Percentiles rank a stretch among this genome's conserved stretches.
Evolutionary conservation across 2,329 filamentous ascomycete species (phyloP).

Genomic region (Penicillium sp.): DNA sequence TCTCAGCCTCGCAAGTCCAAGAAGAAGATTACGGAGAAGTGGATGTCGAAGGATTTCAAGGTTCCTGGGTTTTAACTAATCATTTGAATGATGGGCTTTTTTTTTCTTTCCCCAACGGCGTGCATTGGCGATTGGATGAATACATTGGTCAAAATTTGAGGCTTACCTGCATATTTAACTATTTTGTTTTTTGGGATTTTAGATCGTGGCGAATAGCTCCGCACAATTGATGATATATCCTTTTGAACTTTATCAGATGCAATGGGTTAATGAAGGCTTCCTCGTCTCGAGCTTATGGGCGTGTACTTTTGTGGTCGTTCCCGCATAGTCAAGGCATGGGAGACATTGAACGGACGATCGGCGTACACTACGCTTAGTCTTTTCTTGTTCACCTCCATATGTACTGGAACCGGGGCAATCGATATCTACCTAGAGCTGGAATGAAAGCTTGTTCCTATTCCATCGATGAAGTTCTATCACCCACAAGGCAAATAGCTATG

Average conservation of each 20-base stretch:
- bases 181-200: neutral
- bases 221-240: neutral
- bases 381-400: too few relatives aligned
- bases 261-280: too few relatives aligned
- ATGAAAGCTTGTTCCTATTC: too few relatives aligned
- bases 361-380: too few relatives aligned
- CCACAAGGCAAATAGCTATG: too few relatives aligned
- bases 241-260: neutral
- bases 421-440: too few relatives aligned
- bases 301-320: too few relatives aligned
- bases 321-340: too few relatives aligned
- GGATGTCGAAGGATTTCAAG: slow-evolving; percentile 92
- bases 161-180: slow-evolving; percentile 3
- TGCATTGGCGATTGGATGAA: slow-evolving; percentile 19
- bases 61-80: slow-evolving; percentile 36
- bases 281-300: too few relatives aligned
- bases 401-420: too few relatives aligned
- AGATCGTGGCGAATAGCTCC: neutral
- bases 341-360: too few relatives aligned
- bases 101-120: slow-evolving; percentile 19
- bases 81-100: slow-evolving; percentile 4
- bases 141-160: slow-evolving; percentile 14
- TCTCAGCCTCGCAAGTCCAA: slow-evolving; percentile 77
- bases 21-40: slow-evolving; percentile 84
- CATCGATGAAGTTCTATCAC: too few relatives aligned